Evolutionary conservation across 768 basidiomycete genomes (phyloP).

Genomic region (Heimioporus sp.): DNA sequence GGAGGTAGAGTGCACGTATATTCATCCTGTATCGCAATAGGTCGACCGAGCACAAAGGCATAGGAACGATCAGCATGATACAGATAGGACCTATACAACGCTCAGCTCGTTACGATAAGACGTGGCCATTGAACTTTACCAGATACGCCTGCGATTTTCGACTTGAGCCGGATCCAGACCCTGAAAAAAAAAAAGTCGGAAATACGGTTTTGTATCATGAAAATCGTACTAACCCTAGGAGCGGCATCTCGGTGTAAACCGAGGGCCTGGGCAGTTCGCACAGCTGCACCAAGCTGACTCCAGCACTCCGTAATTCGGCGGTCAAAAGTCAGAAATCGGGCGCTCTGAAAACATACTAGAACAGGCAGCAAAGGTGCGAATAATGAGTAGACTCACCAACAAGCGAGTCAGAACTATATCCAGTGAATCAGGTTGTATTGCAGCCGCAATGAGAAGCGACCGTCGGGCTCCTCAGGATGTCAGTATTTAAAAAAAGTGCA

Average conservation of each 20-base stretch:
- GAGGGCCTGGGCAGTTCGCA: slow-evolving; percentile 90
- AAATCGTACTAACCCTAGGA: slow-evolving; percentile 57
- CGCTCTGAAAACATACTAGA: slow-evolving; percentile 46
- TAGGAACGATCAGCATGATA: slow-evolving; percentile 95
- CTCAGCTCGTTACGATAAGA: slow-evolving; percentile 2
- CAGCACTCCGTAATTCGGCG: slow-evolving; percentile 92
- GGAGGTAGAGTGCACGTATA: slow-evolving; percentile 83
- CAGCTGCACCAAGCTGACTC: slow-evolving; percentile 92
- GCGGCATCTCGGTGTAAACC: slow-evolving; percentile 89
- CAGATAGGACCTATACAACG: slow-evolving; percentile 66
- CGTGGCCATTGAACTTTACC: slow-evolving; percentile 42
- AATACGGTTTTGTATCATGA: neutral
- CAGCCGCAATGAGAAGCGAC: slow-evolving; percentile 86
- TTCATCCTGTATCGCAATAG: slow-evolving; percentile 84
- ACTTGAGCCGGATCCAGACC: slow-evolving; percentile 72
- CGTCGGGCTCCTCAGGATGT: slow-evolving; percentile 60
- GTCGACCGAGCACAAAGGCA: slow-evolving; percentile 87
- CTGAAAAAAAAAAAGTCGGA: slow-evolving; percentile 33
- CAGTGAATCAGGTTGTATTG: slow-evolving; percentile 88
- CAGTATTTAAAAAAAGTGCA: slow-evolving; percentile 12
- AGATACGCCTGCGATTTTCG: slow-evolving; percentile 88
- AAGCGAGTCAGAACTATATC: slow-evolving; percentile 93
- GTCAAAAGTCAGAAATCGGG: slow-evolving; percentile 68
- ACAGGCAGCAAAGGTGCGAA: neutral
- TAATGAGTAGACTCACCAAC: slow-evolving; percentile 42